These are phyloP conservation scores for Camillea tinctor DNA, from an alignment of 2,329 filamentous ascomycete species.

Conservation along the genomic window DNA sequence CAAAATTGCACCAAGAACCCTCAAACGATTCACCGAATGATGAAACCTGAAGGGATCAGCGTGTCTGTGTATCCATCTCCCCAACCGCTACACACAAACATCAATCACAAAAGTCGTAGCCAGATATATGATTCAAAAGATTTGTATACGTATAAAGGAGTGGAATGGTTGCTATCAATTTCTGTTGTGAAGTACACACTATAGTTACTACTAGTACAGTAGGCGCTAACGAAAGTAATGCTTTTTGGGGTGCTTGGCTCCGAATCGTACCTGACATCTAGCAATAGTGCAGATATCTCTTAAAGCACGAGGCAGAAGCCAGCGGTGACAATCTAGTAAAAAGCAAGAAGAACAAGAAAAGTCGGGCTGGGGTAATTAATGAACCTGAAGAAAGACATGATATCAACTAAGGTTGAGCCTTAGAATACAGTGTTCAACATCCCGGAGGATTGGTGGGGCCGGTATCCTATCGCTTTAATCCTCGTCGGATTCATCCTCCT, in stretches of 20 bases:
- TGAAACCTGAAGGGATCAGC: too few relatives aligned
- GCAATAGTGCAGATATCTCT: not conserved
- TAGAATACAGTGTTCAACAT: not conserved
- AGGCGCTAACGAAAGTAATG: not conserved
- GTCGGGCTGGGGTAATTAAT: not conserved
- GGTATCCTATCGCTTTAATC: slow-evolving; percentile 26
- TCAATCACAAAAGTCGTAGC: too few relatives aligned
- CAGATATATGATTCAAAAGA: too few relatives aligned
- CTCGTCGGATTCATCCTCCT: slow-evolving; percentile 68
- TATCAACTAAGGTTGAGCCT: not conserved
- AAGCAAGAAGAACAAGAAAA: not conserved
- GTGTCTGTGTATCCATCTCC: too few relatives aligned
- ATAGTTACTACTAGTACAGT: not conserved
- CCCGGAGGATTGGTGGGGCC: not conserved
- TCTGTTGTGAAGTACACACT: too few relatives aligned
- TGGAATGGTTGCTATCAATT: not conserved
- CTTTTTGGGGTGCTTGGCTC: not conserved
- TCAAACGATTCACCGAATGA: too few relatives aligned
- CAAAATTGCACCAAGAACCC: too few relatives aligned
- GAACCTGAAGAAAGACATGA: not conserved
- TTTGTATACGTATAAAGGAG: not conserved
- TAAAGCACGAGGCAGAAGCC: not conserved
- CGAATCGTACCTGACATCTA: not conserved
- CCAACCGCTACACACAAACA: too few relatives aligned
- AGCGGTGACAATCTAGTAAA: not conserved